Evolutionary conservation across 345 rosid genomes (phyloP), one percentile per base, ranked within the genome.

Genomic region (Linum lewisii): DNA sequence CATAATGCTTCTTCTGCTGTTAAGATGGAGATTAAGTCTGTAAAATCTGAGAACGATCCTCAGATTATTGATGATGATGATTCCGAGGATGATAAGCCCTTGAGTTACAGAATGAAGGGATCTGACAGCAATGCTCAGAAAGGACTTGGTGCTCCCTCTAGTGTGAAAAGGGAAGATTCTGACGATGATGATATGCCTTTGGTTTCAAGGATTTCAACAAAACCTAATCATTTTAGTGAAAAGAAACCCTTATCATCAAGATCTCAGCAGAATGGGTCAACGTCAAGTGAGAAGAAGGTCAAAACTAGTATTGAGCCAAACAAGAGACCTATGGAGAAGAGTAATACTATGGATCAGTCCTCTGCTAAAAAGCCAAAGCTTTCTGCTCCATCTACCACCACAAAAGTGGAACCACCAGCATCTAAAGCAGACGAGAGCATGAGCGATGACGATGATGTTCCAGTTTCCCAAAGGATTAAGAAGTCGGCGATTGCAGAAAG

Each of bases 281-380:
- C 61, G 47, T n/a, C 59, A 38, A 82, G 71, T 68, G 83, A 73
- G 58, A 81, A 71, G 76, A 80, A 60, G 50, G 73, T 71, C 21
- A 79, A 68, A 50, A 61, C 67, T 20, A 54, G 81, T 26, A 37
- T 57, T 51, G 45, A 73, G 54, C 62, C 78, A 21, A 73, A 67
- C 70, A 94, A 94, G 81, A 90, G 99, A 66, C 90, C 90, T 61
- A 49, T 81, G 69, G 95, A 86, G 62, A 82, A 76, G 74, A 72
- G 64, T 15, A 68, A 19, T 66, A 71, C 80, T 36, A 70, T 79
- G 54, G 68, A 62, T 69, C 80, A 75, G 66, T 70, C 81, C 64
- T 78, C 73, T 57, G 64, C 60, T 58, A 90, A 90, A 78, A 94
- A 72, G 80, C 79, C 63, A 55, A 94, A 87, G 85, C 60, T 81